These are phyloP conservation scores for Populus ilicifolia DNA, from an alignment of 345 rosid species.

Conservation along the genomic window DNA sequence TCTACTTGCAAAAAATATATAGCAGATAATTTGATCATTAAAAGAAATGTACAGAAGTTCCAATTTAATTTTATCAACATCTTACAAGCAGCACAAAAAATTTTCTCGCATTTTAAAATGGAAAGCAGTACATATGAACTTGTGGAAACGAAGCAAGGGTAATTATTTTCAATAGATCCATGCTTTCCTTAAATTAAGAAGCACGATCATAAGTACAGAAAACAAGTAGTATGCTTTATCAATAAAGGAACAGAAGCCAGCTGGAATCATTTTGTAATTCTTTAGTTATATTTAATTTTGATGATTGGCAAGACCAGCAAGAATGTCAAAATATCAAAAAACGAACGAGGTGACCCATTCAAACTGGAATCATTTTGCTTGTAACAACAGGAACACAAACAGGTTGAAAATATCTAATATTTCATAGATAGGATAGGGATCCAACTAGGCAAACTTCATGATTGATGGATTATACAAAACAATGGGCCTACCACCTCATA, in stretches of 20 bases:
- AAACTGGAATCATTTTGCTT: conserved; percentile 7
- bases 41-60: not conserved
- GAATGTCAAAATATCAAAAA: not conserved
- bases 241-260: conserved; percentile 12
- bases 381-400: not conserved
- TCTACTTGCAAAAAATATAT: not conserved
- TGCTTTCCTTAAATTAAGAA: not conserved
- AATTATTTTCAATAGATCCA: not conserved
- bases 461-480: conserved; percentile 7
- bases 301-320: conserved; percentile 9
- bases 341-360: not conserved
- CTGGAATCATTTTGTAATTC: conserved; percentile 3
- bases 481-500: conserved; percentile 13
- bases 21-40: not conserved
- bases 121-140: not conserved
- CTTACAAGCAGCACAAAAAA: not conserved
- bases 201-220: not conserved
- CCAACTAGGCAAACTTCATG: not conserved
- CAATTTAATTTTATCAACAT: not conserved
- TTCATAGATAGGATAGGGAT: not conserved
- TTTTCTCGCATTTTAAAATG: not conserved
- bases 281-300: not conserved
- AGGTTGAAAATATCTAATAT: not conserved
- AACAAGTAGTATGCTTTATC: conserved; percentile 10
- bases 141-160: not conserved